Percentiles rank a stretch among this genome's conserved stretches.
These are phyloP conservation scores for Aspergillus sojae DNA, from an alignment of 2,329 filamentous ascomycete genomes.

Conservation along the genomic window DNA sequence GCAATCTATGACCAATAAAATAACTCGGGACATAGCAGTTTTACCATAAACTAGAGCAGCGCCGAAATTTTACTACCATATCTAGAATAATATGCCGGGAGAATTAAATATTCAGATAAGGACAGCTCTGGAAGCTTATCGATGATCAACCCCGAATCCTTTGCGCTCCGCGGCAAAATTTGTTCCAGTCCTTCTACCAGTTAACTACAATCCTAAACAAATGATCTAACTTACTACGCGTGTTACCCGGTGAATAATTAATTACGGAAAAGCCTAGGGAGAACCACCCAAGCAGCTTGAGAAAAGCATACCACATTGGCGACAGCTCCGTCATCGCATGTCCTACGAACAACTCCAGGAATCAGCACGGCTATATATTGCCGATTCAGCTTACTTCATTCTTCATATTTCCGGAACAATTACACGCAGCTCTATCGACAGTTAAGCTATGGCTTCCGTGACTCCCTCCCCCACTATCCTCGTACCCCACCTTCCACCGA, in stretches of 20 bases:
- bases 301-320: not conserved
- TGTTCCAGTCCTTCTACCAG: not conserved
- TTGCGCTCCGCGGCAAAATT: not conserved
- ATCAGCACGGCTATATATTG: not conserved
- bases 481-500: conserved; percentile 48
- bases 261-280: not conserved
- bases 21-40: not conserved
- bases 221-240: not conserved
- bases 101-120: not conserved
- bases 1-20: not conserved
- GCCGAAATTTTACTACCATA: not conserved
- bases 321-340: not conserved
- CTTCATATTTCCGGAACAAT: not conserved
- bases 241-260: not conserved
- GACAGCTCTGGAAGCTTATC: not conserved
- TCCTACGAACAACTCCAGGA: not conserved
- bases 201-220: not conserved
- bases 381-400: not conserved
- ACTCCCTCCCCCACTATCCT: conserved; percentile 46
- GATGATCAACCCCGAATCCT: not conserved
- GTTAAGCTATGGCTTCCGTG: conserved; percentile 7
- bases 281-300: not conserved
- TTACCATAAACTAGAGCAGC: not conserved
- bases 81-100: not conserved
- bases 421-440: not conserved